Percentiles rank a stretch among this genome's conserved stretches.
Evolutionary conservation across 83 land plant species (phyloP).

Genomic region (Larix sibirica): DNA sequence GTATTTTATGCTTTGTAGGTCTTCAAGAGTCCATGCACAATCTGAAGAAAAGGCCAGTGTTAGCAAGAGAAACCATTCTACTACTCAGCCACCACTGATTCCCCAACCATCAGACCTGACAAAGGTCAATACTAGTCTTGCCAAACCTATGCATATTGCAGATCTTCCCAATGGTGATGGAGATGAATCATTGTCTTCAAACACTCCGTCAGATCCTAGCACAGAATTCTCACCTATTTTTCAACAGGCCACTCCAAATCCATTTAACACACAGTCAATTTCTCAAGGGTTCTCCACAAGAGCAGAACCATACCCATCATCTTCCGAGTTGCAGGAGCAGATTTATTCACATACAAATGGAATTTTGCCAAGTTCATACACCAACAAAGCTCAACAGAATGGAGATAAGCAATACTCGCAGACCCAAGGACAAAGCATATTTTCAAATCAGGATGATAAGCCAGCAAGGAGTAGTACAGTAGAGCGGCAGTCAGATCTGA

Average conservation of each 20-base stretch:
- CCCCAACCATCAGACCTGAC: not conserved
- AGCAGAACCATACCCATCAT: not conserved
- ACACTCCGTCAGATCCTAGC: not conserved
- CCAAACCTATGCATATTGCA: not conserved
- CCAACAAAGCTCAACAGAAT: not conserved
- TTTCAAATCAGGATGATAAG: not conserved
- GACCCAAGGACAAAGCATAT: not conserved
- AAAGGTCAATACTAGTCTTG: not conserved
- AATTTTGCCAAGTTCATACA: not conserved
- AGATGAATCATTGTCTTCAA: not conserved
- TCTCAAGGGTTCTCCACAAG: not conserved
- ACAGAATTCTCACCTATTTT: not conserved
- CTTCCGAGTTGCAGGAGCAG: not conserved
- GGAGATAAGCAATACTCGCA: not conserved
- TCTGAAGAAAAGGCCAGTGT: not conserved
- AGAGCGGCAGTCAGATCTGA: not conserved
- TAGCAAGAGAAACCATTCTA: not conserved
- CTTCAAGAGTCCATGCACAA: conserved; percentile 9
- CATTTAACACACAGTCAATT: not conserved
- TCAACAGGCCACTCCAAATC: not conserved
- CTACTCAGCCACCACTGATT: not conserved
- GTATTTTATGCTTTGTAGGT: not conserved
- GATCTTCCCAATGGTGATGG: conserved; percentile 8
- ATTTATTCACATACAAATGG: not conserved
- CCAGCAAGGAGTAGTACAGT: not conserved